These are phyloP conservation scores for Boletus smithii DNA, from an alignment of 1,284 basidiomycete species.

Conservation along the genomic window DNA sequence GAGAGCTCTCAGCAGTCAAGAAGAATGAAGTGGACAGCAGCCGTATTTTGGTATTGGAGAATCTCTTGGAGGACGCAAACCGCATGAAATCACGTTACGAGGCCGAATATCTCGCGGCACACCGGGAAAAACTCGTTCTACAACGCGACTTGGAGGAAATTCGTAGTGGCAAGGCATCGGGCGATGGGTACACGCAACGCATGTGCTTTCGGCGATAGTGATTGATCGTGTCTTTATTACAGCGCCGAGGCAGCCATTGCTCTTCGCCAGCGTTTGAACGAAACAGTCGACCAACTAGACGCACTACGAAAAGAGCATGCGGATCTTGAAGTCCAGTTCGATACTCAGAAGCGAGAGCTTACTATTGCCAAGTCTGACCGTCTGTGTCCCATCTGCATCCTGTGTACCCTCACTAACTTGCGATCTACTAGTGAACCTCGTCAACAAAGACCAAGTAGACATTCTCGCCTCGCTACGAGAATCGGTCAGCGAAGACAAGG, in stretches of 20 bases:
- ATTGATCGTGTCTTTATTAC: conserved; percentile 10
- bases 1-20: conserved; percentile 74
- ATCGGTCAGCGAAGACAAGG: conserved; percentile 86
- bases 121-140: conserved; percentile 79
- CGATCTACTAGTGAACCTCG: conserved; percentile 60
- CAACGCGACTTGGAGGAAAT: conserved; percentile 87
- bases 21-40: conserved; percentile 76
- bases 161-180: conserved; percentile 75
- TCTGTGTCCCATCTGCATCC: conserved; percentile 40
- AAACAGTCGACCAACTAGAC: conserved; percentile 83
- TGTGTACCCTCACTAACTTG: conserved; percentile 1
- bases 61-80: conserved; percentile 86
- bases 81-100: conserved; percentile 89
- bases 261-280: conserved; percentile 81
- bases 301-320: conserved; percentile 62
- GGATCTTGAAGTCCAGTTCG: conserved; percentile 71
- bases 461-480: conserved; percentile 81
- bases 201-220: conserved; percentile 1
- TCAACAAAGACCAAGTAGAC: conserved; percentile 83
- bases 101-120: conserved; percentile 80
- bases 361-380: conserved; percentile 85
- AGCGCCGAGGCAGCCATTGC: conserved; percentile 87
- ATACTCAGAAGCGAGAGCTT: conserved; percentile 66
- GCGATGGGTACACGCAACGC: conserved; percentile 64
- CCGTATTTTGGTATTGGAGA: conserved; percentile 80